Evolutionary conservation across 1,284 basidiomycete species (phyloP).

Genomic region (Porodaedalea pini): DNA sequence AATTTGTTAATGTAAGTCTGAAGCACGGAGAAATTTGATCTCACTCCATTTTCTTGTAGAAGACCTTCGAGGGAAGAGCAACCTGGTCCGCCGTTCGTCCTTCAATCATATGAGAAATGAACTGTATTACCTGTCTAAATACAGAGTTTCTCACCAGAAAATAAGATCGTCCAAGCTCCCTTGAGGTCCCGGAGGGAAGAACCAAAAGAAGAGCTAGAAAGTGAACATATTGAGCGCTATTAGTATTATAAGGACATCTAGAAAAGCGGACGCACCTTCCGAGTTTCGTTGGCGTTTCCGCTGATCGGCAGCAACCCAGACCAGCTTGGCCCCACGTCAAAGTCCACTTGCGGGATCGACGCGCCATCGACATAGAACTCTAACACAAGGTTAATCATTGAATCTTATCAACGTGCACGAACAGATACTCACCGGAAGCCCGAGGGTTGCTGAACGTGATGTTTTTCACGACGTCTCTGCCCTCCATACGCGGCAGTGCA

Average conservation of each 20-base stretch:
- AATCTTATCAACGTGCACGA: neutral
- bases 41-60: constrained; percentile 78
- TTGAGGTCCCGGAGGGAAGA: constrained; percentile 74
- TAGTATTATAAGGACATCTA: constrained; percentile 1
- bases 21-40: constrained; percentile 24
- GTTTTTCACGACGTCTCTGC: constrained; percentile 42
- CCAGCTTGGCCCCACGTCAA: constrained; percentile 74
- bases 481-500: neutral
- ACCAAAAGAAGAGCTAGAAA: constrained; percentile 78
- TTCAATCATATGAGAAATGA: constrained; percentile 21
- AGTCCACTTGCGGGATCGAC: constrained; percentile 64
- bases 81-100: constrained; percentile 49
- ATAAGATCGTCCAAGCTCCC: constrained; percentile 69
- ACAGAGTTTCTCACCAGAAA: constrained; percentile 50
- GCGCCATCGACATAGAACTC: constrained; percentile 72
- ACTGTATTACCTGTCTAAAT: neutral
- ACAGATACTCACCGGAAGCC: constrained; percentile 48
- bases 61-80: constrained; percentile 78
- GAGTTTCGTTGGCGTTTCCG: constrained; percentile 52
- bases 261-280: constrained; percentile 44
- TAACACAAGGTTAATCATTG: constrained; percentile 25
- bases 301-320: constrained; percentile 72
- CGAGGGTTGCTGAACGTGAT: constrained; percentile 69
- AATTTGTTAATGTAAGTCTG: constrained; percentile 18
- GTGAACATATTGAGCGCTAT: neutral